phyloP scores from a whole-genome alignment of 2,329 filamentous ascomycete genomes.

The Xylaria arbuscula region DNA sequence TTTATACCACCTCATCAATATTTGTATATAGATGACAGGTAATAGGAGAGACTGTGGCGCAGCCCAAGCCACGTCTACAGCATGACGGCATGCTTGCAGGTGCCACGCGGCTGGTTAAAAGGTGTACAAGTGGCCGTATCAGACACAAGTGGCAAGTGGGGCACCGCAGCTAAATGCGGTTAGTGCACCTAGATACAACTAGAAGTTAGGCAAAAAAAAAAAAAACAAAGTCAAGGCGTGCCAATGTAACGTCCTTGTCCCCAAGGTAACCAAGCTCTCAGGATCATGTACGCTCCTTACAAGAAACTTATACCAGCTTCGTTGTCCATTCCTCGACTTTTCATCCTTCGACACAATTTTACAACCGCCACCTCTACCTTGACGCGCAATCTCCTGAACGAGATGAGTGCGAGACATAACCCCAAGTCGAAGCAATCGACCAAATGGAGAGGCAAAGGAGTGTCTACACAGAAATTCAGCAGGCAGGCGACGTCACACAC shows the following conservation, averaged over 20 bases:
- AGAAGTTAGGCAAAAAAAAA: conserved; percentile 18
- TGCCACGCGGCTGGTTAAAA: too few species aligned
- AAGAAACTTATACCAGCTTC: conserved; percentile 10
- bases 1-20: too few species aligned
- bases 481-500: conserved; percentile 14
- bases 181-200: neutral
- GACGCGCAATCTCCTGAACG: conserved; percentile 22
- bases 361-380: conserved; percentile 11
- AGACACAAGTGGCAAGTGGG: conserved; percentile 9
- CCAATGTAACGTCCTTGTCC: conserved; percentile 12
- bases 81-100: too few species aligned
- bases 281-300: conserved; percentile 20
- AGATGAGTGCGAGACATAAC: conserved; percentile 22
- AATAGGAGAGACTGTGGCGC: too few species aligned
- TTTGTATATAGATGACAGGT: too few species aligned
- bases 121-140: neutral
- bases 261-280: conserved; percentile 4
- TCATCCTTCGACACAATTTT: conserved; percentile 21
- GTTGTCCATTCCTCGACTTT: conserved; percentile 15
- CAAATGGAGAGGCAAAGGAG: conserved; percentile 29
- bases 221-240: conserved; percentile 20
- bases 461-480: conserved; percentile 11
- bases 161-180: neutral
- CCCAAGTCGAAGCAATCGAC: conserved; percentile 22
- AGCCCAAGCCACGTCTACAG: too few species aligned